These are phyloP conservation scores for Exophiala phaeomuriformis DNA, from an alignment of 2,329 filamentous ascomycete genomes.

Conservation along the genomic window DNA sequence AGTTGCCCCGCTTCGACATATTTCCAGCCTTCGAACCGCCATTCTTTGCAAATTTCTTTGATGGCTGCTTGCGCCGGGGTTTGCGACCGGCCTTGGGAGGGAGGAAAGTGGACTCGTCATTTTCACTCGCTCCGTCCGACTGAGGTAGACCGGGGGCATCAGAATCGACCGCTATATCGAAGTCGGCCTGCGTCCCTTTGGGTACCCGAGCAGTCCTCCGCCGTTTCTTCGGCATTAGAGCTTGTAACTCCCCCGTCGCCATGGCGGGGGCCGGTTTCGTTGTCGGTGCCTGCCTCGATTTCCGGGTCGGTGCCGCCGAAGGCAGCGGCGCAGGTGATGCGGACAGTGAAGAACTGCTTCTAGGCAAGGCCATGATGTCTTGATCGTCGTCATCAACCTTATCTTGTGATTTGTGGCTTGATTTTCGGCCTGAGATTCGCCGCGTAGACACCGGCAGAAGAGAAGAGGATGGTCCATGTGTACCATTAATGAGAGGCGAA, in stretches of 20 bases:
- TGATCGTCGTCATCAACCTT: slow-evolving; percentile 5
- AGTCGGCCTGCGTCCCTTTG: slow-evolving; percentile 5
- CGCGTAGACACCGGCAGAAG: slow-evolving; percentile 9
- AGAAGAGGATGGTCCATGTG: slow-evolving; percentile 10
- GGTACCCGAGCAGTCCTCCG: slow-evolving; percentile 8
- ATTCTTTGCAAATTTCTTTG: slow-evolving; percentile 1
- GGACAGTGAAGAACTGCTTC: slow-evolving; percentile 15
- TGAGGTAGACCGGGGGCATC: slow-evolving; percentile 3
- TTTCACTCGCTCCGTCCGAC: neutral
- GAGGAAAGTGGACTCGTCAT: slow-evolving; percentile 24
- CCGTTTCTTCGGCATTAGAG: slow-evolving; percentile 17
- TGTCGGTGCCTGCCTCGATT: slow-evolving; percentile 3
- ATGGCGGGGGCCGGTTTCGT: slow-evolving; percentile 7
- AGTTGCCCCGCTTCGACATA: slow-evolving; percentile 1
- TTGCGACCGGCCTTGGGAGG: slow-evolving; percentile 14
- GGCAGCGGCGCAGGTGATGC: slow-evolving; percentile 10
- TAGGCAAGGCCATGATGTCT: slow-evolving; percentile 23
- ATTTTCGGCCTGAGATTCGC: slow-evolving; percentile 15
- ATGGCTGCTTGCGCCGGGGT: slow-evolving; percentile 9
- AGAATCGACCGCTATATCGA: slow-evolving; percentile 23
- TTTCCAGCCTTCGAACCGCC: slow-evolving; percentile 5
- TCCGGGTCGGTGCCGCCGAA: neutral
- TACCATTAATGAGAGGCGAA: neutral
- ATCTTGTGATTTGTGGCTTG: slow-evolving; percentile 11
- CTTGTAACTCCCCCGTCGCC: slow-evolving; percentile 20